phyloP scores from a whole-genome alignment of 352 stramenopile genomes.

The Phytopythium litorale region DNA sequence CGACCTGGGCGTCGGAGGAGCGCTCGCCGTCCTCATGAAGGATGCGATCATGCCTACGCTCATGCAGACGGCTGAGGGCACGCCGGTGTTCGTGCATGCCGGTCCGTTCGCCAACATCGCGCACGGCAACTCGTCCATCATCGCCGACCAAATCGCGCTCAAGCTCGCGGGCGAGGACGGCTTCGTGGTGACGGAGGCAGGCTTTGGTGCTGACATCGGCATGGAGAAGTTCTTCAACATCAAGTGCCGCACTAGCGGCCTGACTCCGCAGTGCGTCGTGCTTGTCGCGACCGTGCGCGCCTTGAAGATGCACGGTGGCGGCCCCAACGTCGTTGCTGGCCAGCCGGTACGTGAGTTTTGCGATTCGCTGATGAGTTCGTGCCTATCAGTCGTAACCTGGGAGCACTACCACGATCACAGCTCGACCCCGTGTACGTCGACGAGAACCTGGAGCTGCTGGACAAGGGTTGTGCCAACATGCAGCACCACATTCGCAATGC shows the following conservation, averaged over 20 bases:
- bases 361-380: neutral
- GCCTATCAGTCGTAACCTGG: neutral
- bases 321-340: conserved; percentile 91
- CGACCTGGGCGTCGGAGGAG: conserved; percentile 95
- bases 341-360: conserved; percentile 68
- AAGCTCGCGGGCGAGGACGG: conserved; percentile 94
- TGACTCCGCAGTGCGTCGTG: conserved; percentile 96
- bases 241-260: conserved; percentile 94
- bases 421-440: conserved; percentile 90
- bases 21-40: conserved; percentile 97
- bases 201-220: conserved; percentile 97
- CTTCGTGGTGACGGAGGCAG: conserved; percentile 97
- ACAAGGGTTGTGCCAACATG: conserved; percentile 91
- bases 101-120: conserved; percentile 99
- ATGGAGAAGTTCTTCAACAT: conserved; percentile 99
- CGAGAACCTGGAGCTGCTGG: conserved; percentile 95
- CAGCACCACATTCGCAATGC: conserved; percentile 96
- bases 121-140: conserved; percentile 96
- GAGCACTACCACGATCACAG: conserved; percentile 17
- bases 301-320: conserved; percentile 99
- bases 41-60: conserved; percentile 96
- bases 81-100: conserved; percentile 96
- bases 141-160: conserved; percentile 95
- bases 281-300: conserved; percentile 98
- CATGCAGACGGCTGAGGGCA: conserved; percentile 98